Evolutionary conservation across 192 early-diverging fungal genomes (phyloP), one percentile per base, ranked within the genome.

Genomic region (Cetraspora pellucida): DNA sequence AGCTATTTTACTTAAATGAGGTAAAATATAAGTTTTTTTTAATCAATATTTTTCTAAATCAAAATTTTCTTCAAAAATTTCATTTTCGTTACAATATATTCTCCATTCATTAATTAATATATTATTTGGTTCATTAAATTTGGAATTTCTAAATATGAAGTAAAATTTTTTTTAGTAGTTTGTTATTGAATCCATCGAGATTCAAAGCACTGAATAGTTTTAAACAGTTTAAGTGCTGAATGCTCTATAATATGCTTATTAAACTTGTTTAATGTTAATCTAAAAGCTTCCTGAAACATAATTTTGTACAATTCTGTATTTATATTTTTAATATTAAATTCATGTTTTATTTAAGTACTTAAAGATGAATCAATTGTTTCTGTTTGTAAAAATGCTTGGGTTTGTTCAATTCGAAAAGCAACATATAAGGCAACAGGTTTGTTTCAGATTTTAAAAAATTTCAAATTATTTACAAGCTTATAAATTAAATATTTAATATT

Each of bases 341-440:
- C 16, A 14, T 14, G 6, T 2, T 30, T 28, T 27, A 37, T 30
- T 0, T 30, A 7, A 16, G 23, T 10, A 30, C 7, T 63, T 28
- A 37, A 37, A 19, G 60, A 27, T 30, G 23, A 10, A 11, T 31
- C 5, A 45, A 3, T 46, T 45, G 16, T 46, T n/a, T 19, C 19
- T 9, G 9, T 0, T 68, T 21, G 10, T 27, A 68, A 68, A 23
- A 10, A 1, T 23, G 17, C 1, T 46, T 68, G 6, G 7, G 25
- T 37, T 10, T 49, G 2, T 46, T 45, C 45, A 17, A 68, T 23
- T n/a, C 23, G 8, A 11, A 2, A 13, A 13, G 10, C 10, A 13
- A 68, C 45, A 25, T 19, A 68, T 45, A 43, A 43, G n/a, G 65
- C 44, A 27, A 68, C 21, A 68, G 65, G 21, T 10, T 47, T 67